phyloP scores from a whole-genome alignment of 345 rosid genomes.

The Sapria himalayana region DNA sequence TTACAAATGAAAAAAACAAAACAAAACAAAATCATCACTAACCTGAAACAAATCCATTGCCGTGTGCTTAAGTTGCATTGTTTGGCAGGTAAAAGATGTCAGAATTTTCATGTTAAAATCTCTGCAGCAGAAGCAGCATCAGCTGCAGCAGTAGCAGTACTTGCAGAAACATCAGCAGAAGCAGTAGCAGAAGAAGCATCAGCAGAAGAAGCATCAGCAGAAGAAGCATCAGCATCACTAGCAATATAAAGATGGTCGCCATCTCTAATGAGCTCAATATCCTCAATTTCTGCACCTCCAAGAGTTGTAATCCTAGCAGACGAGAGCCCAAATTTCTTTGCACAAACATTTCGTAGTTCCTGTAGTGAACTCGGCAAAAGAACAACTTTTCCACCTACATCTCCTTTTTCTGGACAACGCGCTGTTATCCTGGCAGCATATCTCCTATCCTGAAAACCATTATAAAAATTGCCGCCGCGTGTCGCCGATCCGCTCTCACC shows the following conservation, averaged over 20 bases:
- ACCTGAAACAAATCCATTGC: no score
- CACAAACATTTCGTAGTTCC: slow-evolving; percentile 39
- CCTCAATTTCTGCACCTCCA: slow-evolving; percentile 63
- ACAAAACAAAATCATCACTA: no score
- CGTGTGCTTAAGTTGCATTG: no score
- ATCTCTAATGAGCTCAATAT: slow-evolving; percentile 48
- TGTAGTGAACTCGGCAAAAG: slow-evolving; percentile 33
- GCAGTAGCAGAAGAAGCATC: no score
- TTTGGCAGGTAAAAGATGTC: no score
- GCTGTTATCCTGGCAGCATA: slow-evolving; percentile 30
- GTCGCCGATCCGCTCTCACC: slow-evolving; percentile 12
- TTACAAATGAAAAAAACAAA: no score
- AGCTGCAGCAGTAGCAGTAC: no score
- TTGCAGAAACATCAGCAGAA: no score
- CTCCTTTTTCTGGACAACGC: slow-evolving; percentile 31
- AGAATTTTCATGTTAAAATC: no score
- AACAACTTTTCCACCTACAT: slow-evolving; percentile 25
- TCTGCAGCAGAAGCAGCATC: no score
- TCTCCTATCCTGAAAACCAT: slow-evolving; percentile 8
- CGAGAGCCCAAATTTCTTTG: slow-evolving; percentile 20
- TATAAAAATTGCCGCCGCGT: slow-evolving; percentile 6
- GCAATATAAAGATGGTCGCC: slow-evolving; percentile 52
- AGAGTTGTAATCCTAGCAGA: slow-evolving; percentile 29
- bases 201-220: no score
- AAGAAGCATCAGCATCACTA: slow-evolving; percentile 11